Evolutionary conservation across 2,329 filamentous ascomycete species (phyloP).

Genomic region (Talaromyces rugulosus): DNA sequence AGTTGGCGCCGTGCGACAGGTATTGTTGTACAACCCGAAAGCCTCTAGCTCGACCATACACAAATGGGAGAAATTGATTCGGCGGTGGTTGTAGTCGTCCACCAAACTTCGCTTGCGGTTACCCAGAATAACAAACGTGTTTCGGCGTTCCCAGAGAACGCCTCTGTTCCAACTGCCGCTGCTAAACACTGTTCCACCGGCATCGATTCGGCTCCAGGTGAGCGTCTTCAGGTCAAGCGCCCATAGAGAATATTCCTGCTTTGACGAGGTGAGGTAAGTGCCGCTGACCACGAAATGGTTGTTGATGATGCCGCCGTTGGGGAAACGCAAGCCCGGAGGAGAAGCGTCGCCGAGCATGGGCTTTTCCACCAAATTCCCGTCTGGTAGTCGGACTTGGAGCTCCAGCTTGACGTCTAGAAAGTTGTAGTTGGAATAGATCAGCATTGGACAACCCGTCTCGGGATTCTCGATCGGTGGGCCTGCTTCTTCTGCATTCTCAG

Average conservation of each 20-base stretch:
- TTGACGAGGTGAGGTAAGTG: constrained; percentile 94
- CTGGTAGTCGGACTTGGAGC: constrained; percentile 78
- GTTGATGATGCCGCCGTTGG: constrained; percentile 92
- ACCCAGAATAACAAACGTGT: constrained; percentile 91
- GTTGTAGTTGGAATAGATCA: constrained; percentile 99
- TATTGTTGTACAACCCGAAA: constrained; percentile 96
- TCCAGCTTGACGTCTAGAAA: constrained; percentile 96
- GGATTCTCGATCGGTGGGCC: constrained; percentile 27
- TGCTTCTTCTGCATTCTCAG: constrained; percentile 35
- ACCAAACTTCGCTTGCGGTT: constrained; percentile 91
- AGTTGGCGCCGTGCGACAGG: constrained; percentile 69
- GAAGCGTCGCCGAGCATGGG: constrained; percentile 78
- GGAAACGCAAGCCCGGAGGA: constrained; percentile 88
- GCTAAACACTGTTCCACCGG: constrained; percentile 87
- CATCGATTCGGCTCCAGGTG: constrained; percentile 94
- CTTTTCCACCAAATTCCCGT: constrained; percentile 80
- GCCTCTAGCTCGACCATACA: constrained; percentile 97
- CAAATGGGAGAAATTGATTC: constrained; percentile 95
- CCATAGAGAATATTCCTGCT: constrained; percentile 97
- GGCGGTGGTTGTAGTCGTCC: constrained; percentile 95
- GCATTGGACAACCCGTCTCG: constrained; percentile 61
- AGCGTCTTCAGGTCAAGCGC: constrained; percentile 82
- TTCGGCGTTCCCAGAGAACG: constrained; percentile 86
- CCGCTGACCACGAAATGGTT: constrained; percentile 96
- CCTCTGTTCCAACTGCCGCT: constrained; percentile 98